Conservation (phyloP, 306 rosid species). For the Glycyrrhiza uralensis region DNA sequence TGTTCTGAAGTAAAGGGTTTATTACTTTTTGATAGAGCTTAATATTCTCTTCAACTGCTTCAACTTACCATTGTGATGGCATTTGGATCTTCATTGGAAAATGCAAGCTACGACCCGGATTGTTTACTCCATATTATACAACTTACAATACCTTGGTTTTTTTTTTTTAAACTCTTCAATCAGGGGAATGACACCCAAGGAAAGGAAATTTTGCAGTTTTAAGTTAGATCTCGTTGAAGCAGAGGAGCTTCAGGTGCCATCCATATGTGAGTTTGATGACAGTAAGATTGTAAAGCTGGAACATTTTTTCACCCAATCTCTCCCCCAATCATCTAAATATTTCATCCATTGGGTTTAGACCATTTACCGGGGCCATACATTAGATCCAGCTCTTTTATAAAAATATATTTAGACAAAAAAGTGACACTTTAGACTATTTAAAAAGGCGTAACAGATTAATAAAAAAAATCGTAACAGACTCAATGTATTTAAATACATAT, state of each 20-base stretch:
- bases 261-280: conserved; percentile 26
- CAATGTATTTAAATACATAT: no score
- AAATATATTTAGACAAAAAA: no score
- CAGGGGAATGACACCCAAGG: neutral
- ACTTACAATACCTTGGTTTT: neutral
- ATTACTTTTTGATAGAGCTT: neutral
- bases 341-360: neutral
- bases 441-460: no score
- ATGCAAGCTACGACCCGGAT: neutral
- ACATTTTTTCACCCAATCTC: conserved; percentile 11
- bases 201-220: neutral
- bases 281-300: conserved; percentile 10
- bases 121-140: neutral
- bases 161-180: neutral
- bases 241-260: conserved; percentile 21
- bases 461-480: no score
- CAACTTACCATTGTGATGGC: conserved; percentile 27
- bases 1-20: neutral
- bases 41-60: conserved; percentile 29
- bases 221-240: conserved; percentile 9
- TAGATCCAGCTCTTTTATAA: no score
- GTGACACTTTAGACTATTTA: no score
- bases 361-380: no score
- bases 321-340: neutral
- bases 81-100: conserved; percentile 34